Conservation (phyloP, 495 filamentous ascomycete genomes). For the Aspergillus biplanus region DNA sequence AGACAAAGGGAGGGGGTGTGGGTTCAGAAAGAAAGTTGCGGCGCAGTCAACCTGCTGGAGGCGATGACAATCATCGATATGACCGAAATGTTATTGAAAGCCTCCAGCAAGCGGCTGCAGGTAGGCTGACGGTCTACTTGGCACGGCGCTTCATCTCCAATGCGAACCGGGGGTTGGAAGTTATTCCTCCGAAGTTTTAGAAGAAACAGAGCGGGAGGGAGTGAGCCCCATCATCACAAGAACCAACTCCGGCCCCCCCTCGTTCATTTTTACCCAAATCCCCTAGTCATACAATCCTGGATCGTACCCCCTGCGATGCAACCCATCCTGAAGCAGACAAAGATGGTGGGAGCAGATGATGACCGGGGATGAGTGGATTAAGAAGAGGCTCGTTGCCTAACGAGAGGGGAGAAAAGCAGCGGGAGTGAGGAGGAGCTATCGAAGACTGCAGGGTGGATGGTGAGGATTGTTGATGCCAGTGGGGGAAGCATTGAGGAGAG, state of each 20-base stretch:
- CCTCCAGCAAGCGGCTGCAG: conserved; percentile 19
- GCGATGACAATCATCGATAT: not conserved
- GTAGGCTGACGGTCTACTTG: conserved; percentile 37
- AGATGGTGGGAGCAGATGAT: too few species aligned
- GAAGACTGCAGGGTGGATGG: not conserved
- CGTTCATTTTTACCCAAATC: not conserved
- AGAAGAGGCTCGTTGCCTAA: too few species aligned
- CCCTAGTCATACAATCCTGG: not conserved
- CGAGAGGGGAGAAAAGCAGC: not conserved
- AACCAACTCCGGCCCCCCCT: not conserved
- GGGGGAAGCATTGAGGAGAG: too few species aligned
- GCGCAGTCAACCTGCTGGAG: conserved; percentile 38
- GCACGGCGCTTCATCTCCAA: conserved; percentile 38
- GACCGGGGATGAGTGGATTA: not conserved
- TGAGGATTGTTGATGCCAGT: too few species aligned
- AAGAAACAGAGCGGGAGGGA: not conserved
- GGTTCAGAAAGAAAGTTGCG: conserved; percentile 24
- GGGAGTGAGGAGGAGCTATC: not conserved
- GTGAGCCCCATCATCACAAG: not conserved
- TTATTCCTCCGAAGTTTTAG: conserved; percentile 4
- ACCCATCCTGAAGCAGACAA: not conserved
- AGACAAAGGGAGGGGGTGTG: conserved; percentile 5
- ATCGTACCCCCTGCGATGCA: conserved; percentile 10
- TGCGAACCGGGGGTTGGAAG: conserved; percentile 11
- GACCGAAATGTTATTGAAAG: conserved; percentile 19